A percentile compares a stretch with the other conserved stretches of the same genome.
Conservation (phyloP, 2,329 filamentous ascomycete genomes). For the Beauveria sp. region DNA sequence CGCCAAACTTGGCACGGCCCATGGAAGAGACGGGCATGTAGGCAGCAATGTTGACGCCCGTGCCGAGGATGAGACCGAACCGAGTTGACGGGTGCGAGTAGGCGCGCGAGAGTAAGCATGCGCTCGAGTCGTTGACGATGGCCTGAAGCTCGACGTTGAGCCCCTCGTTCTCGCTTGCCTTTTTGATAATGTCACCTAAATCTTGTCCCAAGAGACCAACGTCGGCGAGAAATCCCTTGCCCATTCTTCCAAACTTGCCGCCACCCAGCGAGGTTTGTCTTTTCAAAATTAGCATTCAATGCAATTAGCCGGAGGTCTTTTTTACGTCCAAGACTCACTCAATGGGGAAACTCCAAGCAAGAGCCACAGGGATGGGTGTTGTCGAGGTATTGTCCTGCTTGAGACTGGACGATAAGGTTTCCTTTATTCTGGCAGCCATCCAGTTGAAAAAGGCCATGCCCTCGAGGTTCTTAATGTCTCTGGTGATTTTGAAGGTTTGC, state of each 20-base stretch:
- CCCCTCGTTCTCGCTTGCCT: constrained; percentile 41
- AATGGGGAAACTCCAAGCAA: constrained; percentile 65
- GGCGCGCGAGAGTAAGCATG: constrained; percentile 57
- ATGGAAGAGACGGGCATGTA: constrained; percentile 54
- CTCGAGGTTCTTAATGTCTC: constrained; percentile 45
- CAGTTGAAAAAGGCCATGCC: constrained; percentile 59
- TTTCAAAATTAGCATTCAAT: constrained; percentile 17
- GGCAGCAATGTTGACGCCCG: constrained; percentile 58
- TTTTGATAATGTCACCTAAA: constrained; percentile 49
- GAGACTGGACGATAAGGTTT: constrained; percentile 43
- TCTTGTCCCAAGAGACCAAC: constrained; percentile 51
- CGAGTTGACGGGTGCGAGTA: constrained; percentile 51
- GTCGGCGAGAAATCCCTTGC: constrained; percentile 56
- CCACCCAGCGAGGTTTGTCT: constrained; percentile 58
- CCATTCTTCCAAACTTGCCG: constrained; percentile 54
- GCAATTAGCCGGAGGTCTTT: too few species aligned
- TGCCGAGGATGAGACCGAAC: constrained; percentile 59
- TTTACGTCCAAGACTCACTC: constrained; percentile 41
- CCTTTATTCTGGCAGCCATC: constrained; percentile 54
- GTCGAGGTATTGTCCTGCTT: constrained; percentile 28
- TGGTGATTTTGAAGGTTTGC: constrained; percentile 48
- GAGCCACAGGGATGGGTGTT: constrained; percentile 46
- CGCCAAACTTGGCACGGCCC: constrained; percentile 47
- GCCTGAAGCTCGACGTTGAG: constrained; percentile 50
- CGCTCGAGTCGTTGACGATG: constrained; percentile 60